Evolutionary conservation across 495 filamentous ascomycete species (phyloP).

Genomic region (Aspergillus mulundensis): DNA sequence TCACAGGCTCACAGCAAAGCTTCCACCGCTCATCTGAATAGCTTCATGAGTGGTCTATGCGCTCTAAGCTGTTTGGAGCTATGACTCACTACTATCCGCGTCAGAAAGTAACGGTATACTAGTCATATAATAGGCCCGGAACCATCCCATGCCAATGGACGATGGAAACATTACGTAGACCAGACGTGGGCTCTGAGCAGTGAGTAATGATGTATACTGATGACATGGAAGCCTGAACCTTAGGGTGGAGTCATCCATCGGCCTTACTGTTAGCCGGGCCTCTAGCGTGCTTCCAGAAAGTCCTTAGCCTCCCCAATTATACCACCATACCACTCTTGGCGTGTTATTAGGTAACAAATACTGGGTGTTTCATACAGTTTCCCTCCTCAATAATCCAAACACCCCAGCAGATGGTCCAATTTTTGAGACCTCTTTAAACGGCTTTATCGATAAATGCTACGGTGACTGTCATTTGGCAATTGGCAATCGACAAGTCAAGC

Average conservation of each 20-base stretch:
- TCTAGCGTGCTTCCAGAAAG: constrained; percentile 15
- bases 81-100: neutral
- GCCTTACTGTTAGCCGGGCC: neutral
- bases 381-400: neutral
- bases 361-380: neutral
- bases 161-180: constrained; percentile 8
- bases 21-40: neutral
- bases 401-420: neutral
- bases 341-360: constrained; percentile 16
- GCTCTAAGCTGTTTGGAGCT: neutral
- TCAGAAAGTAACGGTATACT: neutral
- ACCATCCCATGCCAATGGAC: neutral
- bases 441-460: neutral
- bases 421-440: neutral
- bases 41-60: neutral
- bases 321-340: too few relatives aligned
- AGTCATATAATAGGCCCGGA: neutral
- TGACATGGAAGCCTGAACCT: constrained; percentile 7
- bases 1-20: neutral
- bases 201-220: constrained; percentile 4
- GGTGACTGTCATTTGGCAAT: neutral
- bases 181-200: constrained; percentile 4
- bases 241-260: neutral
- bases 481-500: too few relatives aligned
- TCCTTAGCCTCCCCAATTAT: too few relatives aligned